Evolutionary conservation across 2,329 filamentous ascomycete species (phyloP), one percentile per base, ranked within the genome.

Genomic region (Alternaria sp.): DNA sequence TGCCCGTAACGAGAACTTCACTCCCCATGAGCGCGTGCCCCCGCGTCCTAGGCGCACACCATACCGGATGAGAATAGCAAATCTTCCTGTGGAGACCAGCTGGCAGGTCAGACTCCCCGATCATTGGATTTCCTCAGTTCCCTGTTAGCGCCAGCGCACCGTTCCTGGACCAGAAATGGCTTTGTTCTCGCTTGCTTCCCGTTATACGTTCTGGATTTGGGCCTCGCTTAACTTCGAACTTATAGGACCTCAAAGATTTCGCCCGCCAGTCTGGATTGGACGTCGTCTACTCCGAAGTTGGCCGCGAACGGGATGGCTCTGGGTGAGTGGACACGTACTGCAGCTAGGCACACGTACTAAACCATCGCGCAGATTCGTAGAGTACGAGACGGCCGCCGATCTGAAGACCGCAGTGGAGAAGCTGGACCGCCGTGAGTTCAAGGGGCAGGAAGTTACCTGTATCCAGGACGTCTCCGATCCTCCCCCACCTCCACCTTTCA

Each of bases 181-280:
- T 80, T 73, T 77, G 73, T 77, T 72, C 69, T 67, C 67, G 72
- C 73, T 64, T 72, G 69, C 71, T 76, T 74, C 71, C 67, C 68
- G 67, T 74, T 70, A 46, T 66, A 67, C 72, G 59, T 67, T 69
- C 76, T 77, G 76, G 76, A 77, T 73, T 77, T 78, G 77, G 74
- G 79, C 75, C 69, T 88, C 84, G 93, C 92, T 94, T 92, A 96
- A 91, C 87, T 87, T 88, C 87, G 88, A 83, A 87, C 74, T 85
- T 90, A 84, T 93, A 99, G 96, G 96, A 99, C 83, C 90, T 99
- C 58, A 99, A 99, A 92, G 96, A 99, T 82, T 99, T 99, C 83
- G 96, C 96, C 67, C 93, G 96, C 80, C 93, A 96, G 82, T 96
- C 95, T 81, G 93, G 93, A 82, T 88, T 97, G 82, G 96, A 98